Conservation (phyloP, 2,329 filamentous ascomycete species). For the Neofusicoccum ribis region DNA sequence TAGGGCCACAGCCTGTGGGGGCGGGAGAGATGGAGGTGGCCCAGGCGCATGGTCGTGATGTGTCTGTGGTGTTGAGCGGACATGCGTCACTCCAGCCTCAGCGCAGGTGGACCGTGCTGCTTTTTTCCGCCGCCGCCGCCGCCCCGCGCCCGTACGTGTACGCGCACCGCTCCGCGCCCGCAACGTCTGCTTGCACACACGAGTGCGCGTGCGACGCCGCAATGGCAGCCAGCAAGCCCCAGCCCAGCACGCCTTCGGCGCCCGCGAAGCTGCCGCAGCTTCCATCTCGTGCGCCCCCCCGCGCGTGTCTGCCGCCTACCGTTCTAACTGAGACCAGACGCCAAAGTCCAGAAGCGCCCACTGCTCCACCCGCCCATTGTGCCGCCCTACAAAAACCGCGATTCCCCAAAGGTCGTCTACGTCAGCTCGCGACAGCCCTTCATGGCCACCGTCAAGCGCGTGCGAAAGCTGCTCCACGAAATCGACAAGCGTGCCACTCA, state of each 20-base stretch:
- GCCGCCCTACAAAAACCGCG: conserved; percentile 53
- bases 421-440: conserved; percentile 66
- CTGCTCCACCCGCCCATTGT: conserved; percentile 58
- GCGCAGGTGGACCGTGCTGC: background rate
- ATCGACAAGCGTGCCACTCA: conserved; percentile 48
- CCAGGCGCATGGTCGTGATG: conserved; percentile 5
- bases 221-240: background rate
- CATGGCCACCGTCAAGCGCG: conserved; percentile 66
- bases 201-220: background rate
- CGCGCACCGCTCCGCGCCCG: conserved; percentile 6
- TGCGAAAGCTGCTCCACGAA: conserved; percentile 62
- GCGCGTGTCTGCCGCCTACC: background rate
- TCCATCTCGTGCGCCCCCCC: conserved; percentile 27
- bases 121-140: background rate
- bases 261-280: conserved; percentile 18
- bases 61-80: background rate
- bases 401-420: conserved; percentile 62
- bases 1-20: conserved; percentile 12
- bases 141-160: too few species aligned
- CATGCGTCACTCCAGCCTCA: background rate
- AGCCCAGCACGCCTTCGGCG: background rate
- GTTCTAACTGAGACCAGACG: conserved; percentile 37
- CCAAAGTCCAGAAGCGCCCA: conserved; percentile 56
- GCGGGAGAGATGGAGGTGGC: conserved; percentile 11
- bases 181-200: background rate